These are phyloP conservation scores for Tulasnella sp. DNA, from an alignment of 768 basidiomycete genomes.

Conservation along the genomic window DNA sequence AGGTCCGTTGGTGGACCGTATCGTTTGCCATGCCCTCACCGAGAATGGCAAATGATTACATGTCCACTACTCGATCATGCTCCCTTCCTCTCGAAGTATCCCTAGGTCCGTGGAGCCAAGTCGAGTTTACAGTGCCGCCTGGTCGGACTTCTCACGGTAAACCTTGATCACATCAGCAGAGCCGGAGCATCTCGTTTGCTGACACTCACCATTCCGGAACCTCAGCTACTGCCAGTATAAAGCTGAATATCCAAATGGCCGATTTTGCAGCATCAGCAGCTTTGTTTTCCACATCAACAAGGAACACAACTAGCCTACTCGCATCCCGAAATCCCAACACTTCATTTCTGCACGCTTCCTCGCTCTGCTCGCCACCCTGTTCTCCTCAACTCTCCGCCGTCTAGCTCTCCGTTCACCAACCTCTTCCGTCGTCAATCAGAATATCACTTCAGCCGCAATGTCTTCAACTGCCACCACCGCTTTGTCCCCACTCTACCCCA, in stretches of 20 bases:
- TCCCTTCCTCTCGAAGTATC: not conserved
- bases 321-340: not conserved
- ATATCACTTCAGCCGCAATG: not conserved
- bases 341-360: not conserved
- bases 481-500: constrained; percentile 27
- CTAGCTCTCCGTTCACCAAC: constrained; percentile 4
- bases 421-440: not conserved
- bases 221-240: not conserved
- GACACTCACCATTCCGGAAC: not conserved
- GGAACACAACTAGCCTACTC: not conserved
- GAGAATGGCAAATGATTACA: not conserved
- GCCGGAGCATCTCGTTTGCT: not conserved
- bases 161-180: not conserved
- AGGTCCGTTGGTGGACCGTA: too few species aligned
- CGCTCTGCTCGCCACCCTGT: constrained; percentile 20
- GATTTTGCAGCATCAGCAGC: not conserved
- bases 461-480: not conserved
- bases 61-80: not conserved
- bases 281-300: not conserved
- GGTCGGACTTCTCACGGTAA: not conserved
- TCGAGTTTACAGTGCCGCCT: not conserved
- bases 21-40: not conserved
- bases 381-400: constrained; percentile 20
- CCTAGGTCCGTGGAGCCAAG: not conserved
- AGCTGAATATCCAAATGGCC: not conserved